Evolutionary conservation across 305 asterid genomes (phyloP), one percentile per base, ranked within the genome.

Genomic region (Stenogyne calaminthoides): DNA sequence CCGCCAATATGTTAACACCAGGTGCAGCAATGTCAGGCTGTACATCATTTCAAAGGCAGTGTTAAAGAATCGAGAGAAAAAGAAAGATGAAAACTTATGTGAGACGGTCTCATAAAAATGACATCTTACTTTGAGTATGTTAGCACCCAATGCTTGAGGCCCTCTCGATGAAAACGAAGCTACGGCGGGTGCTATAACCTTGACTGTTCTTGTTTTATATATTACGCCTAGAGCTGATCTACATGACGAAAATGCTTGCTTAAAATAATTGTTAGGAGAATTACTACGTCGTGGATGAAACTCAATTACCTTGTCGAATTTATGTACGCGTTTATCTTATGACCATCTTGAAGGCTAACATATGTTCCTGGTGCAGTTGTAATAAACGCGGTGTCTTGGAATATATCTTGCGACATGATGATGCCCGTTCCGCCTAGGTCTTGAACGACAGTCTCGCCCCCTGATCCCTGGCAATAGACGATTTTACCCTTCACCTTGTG

Each of bases 11-110:
- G 79, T 81, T 76, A 20, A 88, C 75, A 69, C 98, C 98, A 0
- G 98, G 98, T 19, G 97, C 98, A 51, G 89, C 77, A 32, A 93
- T 81, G 40, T 93, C 97, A 4, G 98, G 98, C 92, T 91, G 88
- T 8, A 32, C 51, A 9, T n/a, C n/a, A n/a, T 55, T 52, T 32
- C 49, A 67, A 16, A 15, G 56, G 44, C 22, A 66, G 69, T 10
- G 9, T n/a, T 51, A 15, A 52, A 15, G 32, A 19, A 54, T 14
- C n/a, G 51, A 10, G 51, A 16, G 2, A 32, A 39, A 0, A 52
- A 40, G 25, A 9, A 1, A 14, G 25, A 34, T 14, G 34, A 18
- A 36, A 39, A 6, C 11, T 10, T 36, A 71, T 12, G 15, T 5
- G 70, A 47, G 16, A 44, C 37, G 22, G 29, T 25, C 29, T 25